phyloP scores from a whole-genome alignment of 352 stramenopile species.

The Pythium phragmitis region DNA sequence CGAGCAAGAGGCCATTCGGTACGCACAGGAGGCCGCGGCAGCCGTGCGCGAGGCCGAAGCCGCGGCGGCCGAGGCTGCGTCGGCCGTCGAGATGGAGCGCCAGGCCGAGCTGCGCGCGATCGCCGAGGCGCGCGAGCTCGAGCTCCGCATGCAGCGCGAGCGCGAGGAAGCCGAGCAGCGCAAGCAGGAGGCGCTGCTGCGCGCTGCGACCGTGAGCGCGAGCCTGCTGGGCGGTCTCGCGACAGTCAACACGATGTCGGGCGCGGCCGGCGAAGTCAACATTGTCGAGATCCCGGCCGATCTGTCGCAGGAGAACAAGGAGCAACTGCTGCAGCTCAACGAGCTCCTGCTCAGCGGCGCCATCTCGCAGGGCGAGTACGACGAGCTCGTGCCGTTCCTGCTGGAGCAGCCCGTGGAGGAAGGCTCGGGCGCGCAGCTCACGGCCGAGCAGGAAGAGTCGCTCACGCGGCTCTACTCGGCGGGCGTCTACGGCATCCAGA shows the following conservation, averaged over 20 bases:
- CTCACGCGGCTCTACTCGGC: constrained; percentile 74
- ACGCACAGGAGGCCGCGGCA: constrained; percentile 50
- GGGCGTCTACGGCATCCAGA: constrained; percentile 83
- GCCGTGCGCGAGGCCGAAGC: constrained; percentile 62
- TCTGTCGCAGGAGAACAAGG: constrained; percentile 82
- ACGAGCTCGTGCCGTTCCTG: constrained; percentile 86
- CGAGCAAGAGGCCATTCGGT: constrained; percentile 58
- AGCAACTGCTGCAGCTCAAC: constrained; percentile 85
- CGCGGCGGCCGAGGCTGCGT: constrained; percentile 70
- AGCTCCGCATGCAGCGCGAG: constrained; percentile 55
- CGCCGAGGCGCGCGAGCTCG: constrained; percentile 64
- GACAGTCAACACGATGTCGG: constrained; percentile 76
- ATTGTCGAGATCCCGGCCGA: constrained; percentile 84
- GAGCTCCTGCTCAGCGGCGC: constrained; percentile 79
- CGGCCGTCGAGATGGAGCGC: constrained; percentile 76
- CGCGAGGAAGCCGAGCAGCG: constrained; percentile 54
- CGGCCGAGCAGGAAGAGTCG: constrained; percentile 80
- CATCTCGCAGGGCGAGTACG: constrained; percentile 84
- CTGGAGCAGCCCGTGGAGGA: constrained; percentile 67
- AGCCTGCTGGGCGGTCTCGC: constrained; percentile 73
- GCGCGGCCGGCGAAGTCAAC: constrained; percentile 65
- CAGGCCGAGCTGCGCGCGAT: constrained; percentile 82
- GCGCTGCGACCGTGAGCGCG: constrained; percentile 76
- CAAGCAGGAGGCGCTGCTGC: constrained; percentile 59
- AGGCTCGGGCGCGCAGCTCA: constrained; percentile 60